Percentiles rank a stretch among this genome's conserved stretches.
Evolutionary conservation across 2,329 filamentous ascomycete species (phyloP).

Genomic region (Epichloe festucae): DNA sequence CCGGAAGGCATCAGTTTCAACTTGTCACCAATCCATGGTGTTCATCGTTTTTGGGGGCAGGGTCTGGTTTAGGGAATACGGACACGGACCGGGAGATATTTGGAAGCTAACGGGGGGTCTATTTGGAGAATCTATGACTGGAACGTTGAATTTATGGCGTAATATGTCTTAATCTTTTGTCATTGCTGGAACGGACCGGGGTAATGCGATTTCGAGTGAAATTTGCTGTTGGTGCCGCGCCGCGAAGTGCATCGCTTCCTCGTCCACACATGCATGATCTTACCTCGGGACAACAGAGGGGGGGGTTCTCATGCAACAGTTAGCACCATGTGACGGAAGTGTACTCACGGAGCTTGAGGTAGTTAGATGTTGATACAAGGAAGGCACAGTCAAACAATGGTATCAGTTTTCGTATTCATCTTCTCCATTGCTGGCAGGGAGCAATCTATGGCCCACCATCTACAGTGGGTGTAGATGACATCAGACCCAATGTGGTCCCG

Average conservation of each 20-base stretch:
- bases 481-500: background rate
- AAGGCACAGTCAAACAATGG: background rate
- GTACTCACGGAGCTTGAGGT: background rate
- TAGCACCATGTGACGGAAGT: background rate
- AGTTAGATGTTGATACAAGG: background rate
- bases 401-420: too few species aligned
- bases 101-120: background rate
- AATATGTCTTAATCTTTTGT: constrained; percentile 1
- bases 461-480: background rate
- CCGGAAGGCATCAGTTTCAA: background rate
- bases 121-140: background rate
- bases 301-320: background rate
- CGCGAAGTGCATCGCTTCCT: background rate
- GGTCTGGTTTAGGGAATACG: background rate
- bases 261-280: background rate
- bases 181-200: background rate
- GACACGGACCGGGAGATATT: background rate
- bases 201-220: background rate
- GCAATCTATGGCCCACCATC: background rate
- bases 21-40: background rate
- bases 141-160: constrained; percentile 2
- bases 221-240: background rate
- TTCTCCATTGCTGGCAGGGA: background rate
- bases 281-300: background rate
- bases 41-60: background rate